A percentile compares a stretch with the other conserved stretches of the same genome.
These are phyloP conservation scores for Delitschia confertaspora DNA, from an alignment of 495 filamentous ascomycete genomes.

Conservation along the genomic window DNA sequence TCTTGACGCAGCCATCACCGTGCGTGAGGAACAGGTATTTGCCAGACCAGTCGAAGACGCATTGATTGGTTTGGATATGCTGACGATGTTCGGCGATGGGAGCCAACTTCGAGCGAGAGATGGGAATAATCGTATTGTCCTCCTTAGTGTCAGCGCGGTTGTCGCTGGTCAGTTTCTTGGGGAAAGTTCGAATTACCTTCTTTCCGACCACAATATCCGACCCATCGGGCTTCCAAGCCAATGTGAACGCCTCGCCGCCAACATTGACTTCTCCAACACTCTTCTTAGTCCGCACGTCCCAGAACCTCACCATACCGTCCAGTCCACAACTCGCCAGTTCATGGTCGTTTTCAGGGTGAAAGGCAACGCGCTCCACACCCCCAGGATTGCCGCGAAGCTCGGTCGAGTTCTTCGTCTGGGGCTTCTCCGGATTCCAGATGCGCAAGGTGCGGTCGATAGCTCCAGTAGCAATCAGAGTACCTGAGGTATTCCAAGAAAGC, in stretches of 20 bases:
- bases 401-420: constrained; percentile 69
- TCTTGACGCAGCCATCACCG: constrained; percentile 70
- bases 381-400: constrained; percentile 75
- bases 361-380: constrained; percentile 75
- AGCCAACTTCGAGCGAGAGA: constrained; percentile 36
- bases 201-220: constrained; percentile 71
- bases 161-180: neutral
- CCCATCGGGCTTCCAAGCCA: constrained; percentile 87
- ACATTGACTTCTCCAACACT: constrained; percentile 65
- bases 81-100: constrained; percentile 58
- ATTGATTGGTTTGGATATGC: constrained; percentile 67
- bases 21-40: constrained; percentile 70
- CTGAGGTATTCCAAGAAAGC: constrained; percentile 83
- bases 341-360: constrained; percentile 80
- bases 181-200: constrained; percentile 47
- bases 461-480: constrained; percentile 79
- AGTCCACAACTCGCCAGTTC: constrained; percentile 77
- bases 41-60: constrained; percentile 70
- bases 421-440: constrained; percentile 87
- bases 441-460: constrained; percentile 71
- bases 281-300: constrained; percentile 83
- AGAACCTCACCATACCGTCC: constrained; percentile 82
- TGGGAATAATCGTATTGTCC: constrained; percentile 62
- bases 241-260: constrained; percentile 71
- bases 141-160: constrained; percentile 30